Evolutionary conservation across 1,139 yeast genomes (phyloP), one percentile per base, ranked within the genome.

Genomic region (Yamadazyma songkhlaensis): DNA sequence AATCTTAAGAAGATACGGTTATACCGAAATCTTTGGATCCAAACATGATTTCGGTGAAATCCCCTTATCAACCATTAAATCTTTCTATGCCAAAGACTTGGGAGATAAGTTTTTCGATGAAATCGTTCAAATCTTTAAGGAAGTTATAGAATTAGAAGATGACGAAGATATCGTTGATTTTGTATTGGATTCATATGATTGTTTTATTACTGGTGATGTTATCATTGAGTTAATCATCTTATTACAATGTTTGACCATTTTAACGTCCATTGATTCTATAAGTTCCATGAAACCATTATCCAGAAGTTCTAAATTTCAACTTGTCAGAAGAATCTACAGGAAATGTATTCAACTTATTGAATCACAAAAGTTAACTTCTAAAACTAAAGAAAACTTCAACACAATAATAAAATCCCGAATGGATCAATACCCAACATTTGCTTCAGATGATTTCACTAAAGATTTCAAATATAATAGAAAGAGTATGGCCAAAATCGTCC

Each of bases 1-100:
- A 52, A 72, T 92, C 26, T 67, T 92, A 41, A 77, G 98, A 50
- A 74, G 96, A 39, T 92, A 90, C 49, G 98, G 98, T 0, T 92
- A 87, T 52, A 94, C 87, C 15, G 97, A 92, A 59, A 59, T 68
- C 42, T 72, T 71, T 9, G 90, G 90, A 0, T 86, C 96, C 1
- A 77, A 74, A 36, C 79, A 68, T 54, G 97, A 92, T 55, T 84
- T 86, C 49, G 96, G 84, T 6, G 97, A 92, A 56, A 53, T 92
- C 2, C 72, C 81, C 1, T 44, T 81, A 33, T 35, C 45, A 0
- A 51, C 53, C 3, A 66, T 84, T 13, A 63, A 62, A 31, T 25
- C 44, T 24, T 62, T 63, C 1, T 62, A 40, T 43, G 44, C 50
- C 6, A 46, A 58, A 26, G 50, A 56, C 29, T n/a, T 48, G 4